Evolutionary conservation across 2,329 filamentous ascomycete genomes (phyloP).

Genomic region (Pestalotiopsis sp.): DNA sequence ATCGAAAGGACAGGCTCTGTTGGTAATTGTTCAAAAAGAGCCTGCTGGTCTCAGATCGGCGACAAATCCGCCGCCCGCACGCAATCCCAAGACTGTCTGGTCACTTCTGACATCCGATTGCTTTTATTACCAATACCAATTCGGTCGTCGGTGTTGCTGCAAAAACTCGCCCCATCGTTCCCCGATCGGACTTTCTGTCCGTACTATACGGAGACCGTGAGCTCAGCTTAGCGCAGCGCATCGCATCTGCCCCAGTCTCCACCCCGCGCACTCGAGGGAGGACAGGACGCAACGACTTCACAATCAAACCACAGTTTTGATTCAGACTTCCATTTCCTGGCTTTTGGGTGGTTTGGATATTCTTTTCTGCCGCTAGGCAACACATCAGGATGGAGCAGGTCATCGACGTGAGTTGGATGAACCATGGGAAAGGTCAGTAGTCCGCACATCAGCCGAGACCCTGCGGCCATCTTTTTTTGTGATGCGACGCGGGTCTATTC

Average conservation of each 20-base stretch:
- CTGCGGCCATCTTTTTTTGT: neutral
- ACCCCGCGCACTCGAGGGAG: neutral
- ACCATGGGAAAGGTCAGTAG: constrained; percentile 76
- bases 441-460: neutral
- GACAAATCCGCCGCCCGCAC: neutral
- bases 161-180: neutral
- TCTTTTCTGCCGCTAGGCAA: neutral
- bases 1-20: neutral
- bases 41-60: neutral
- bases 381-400: constrained; percentile 68
- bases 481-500: neutral
- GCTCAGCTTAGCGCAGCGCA: neutral
- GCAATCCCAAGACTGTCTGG: neutral
- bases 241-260: constrained; percentile 9
- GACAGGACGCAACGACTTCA: neutral
- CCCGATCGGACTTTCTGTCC: neutral
- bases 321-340: neutral
- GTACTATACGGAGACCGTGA: neutral
- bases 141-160: neutral
- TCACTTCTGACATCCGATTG: neutral
- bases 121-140: neutral
- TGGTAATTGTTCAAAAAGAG: neutral
- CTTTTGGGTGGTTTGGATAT: neutral
- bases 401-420: constrained; percentile 88
- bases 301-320: neutral